Conservation (phyloP, 2,329 filamentous ascomycete species). For the Alternaria sp. region DNA sequence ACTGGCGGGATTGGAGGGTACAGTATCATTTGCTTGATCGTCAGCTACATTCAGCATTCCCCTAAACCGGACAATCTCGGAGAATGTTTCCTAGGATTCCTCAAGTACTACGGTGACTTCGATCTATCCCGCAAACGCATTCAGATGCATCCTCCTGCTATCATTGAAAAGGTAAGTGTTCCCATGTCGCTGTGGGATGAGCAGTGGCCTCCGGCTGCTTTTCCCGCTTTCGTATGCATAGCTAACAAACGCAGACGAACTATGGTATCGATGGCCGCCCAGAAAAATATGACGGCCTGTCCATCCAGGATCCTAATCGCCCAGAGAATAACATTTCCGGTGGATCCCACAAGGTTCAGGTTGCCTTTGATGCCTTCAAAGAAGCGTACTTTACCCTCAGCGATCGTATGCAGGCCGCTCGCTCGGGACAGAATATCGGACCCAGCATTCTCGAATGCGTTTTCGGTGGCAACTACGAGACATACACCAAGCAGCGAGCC, state of each 20-base stretch:
- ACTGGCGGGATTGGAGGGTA: slow-evolving; percentile 93
- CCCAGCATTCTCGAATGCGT: slow-evolving; percentile 73
- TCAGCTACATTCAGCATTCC: slow-evolving; percentile 79
- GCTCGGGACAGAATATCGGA: slow-evolving; percentile 23
- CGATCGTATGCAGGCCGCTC: slow-evolving; percentile 58
- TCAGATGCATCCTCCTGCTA: slow-evolving; percentile 71
- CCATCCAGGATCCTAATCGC: slow-evolving; percentile 92
- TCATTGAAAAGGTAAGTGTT: slow-evolving; percentile 73
- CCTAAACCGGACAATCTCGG: slow-evolving; percentile 68
- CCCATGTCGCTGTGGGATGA: background rate
- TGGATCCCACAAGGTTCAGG: slow-evolving; percentile 73
- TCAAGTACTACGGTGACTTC: slow-evolving; percentile 89
- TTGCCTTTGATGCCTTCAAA: slow-evolving; percentile 73
- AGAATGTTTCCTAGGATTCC: slow-evolving; percentile 82
- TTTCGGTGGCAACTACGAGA: slow-evolving; percentile 78
- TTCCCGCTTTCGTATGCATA: background rate
- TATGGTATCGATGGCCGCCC: slow-evolving; percentile 39
- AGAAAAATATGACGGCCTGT: slow-evolving; percentile 65
- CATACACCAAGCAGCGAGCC: slow-evolving; percentile 72
- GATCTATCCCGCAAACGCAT: slow-evolving; percentile 75
- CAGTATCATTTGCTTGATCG: slow-evolving; percentile 90
- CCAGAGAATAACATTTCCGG: slow-evolving; percentile 86
- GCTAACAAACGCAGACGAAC: slow-evolving; percentile 22
- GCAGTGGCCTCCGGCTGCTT: background rate
- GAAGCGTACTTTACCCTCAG: slow-evolving; percentile 50